phyloP scores from a whole-genome alignment of 371 early-diverging fungal species.

The Apophysomyces trapeziformis region DNA sequence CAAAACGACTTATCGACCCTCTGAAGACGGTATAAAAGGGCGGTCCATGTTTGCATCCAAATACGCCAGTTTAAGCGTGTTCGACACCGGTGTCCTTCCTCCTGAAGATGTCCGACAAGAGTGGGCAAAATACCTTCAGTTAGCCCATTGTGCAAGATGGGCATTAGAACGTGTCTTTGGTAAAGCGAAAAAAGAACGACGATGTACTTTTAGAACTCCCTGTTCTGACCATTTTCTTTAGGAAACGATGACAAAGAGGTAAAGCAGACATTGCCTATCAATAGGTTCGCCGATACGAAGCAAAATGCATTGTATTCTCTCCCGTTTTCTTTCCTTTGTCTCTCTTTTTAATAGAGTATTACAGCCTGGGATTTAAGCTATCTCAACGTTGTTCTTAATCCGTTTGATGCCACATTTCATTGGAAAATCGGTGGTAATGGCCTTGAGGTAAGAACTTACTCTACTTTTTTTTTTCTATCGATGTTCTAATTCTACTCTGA shows the following conservation, averaged over 20 bases:
- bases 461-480: no score
- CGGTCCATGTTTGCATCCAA: background rate
- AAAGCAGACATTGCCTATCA: background rate
- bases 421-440: conserved; percentile 50
- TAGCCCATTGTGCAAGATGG: conserved; percentile 48
- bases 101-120: conserved; percentile 36
- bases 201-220: no score
- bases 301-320: background rate
- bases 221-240: conserved; percentile 8
- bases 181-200: background rate
- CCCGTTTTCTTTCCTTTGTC: conserved; percentile 19
- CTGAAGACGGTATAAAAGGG: background rate
- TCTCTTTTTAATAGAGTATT: background rate
- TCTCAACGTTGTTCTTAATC: conserved; percentile 45
- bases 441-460: conserved; percentile 27
- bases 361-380: conserved; percentile 35
- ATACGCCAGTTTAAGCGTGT: conserved; percentile 16
- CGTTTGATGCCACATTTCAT: conserved; percentile 49
- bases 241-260: conserved; percentile 14
- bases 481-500: background rate
- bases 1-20: background rate
- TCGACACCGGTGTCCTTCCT: conserved; percentile 39
- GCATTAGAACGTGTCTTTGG: conserved; percentile 47
- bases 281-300: no score
- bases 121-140: conserved; percentile 47